Evolutionary conservation across 495 filamentous ascomycete genomes (phyloP), one percentile per base, ranked within the genome.

Genomic region (Penicillium goetzii): DNA sequence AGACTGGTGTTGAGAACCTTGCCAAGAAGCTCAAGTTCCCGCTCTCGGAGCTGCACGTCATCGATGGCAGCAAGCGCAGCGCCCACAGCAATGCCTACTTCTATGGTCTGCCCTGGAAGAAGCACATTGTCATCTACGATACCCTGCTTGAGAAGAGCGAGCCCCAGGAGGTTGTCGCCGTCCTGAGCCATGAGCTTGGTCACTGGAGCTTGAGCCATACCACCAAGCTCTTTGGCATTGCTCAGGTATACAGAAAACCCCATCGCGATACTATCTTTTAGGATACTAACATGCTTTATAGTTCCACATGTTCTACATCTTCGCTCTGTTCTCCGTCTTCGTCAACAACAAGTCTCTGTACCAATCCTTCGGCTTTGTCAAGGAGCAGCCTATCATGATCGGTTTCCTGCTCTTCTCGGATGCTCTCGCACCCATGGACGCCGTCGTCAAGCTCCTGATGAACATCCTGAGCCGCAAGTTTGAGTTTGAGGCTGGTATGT

Each of bases 41-140:
- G 7, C 84, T 99, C 26, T 84, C 88, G 56, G 91, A 97, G 77
- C 83, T 99, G 23, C 89, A 95, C 68, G 93, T 97, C 67, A 99
- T 99, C 68, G 95, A 99, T 73, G 96, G 95, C 33, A 97, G 92
- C 82, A 97, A 97, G 85, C 89, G 95, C 64, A 94, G 90, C 69
- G 92, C 95, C 32, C 95, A 99, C 79, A 96, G 91, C 81, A 99
- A 99, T 71, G 95, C 95, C 50, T 99, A 98, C 78, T 99, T 99
- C 80, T 97, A 95, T 65, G 95, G 95, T 57, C 84, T 99, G 59
- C 95, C 95, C 8, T 98, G 95, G 93, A 97, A 97, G 85, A 99
- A 99, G 85, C 95, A 97, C 81, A 99, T 99, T 78, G 95, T 99
- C 68, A 96, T 99, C 72, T 99, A 96, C 69, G 95, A 99, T 72